Conservation (phyloP, 768 basidiomycete species). For the Naganishia vishniacii region DNA sequence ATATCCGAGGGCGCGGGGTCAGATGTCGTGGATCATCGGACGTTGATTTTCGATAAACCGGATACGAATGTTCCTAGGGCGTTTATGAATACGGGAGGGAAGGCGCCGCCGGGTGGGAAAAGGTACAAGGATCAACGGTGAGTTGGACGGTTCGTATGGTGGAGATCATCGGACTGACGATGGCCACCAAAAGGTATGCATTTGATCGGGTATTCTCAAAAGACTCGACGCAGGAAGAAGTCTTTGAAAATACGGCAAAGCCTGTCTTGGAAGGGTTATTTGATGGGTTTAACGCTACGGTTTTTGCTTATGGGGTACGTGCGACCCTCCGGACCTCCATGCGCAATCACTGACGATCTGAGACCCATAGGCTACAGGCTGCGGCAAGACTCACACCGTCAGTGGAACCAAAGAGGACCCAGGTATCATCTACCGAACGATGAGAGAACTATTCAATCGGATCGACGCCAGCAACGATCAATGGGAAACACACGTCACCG, state of each 20-base stretch:
- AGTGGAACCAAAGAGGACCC: constrained; percentile 82
- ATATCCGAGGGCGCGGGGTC: no score
- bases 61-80: constrained; percentile 75
- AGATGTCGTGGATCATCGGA: constrained; percentile 88
- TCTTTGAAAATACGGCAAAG: constrained; percentile 78
- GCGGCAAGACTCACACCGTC: constrained; percentile 98
- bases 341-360: constrained; percentile 2
- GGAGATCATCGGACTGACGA: neutral
- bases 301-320: constrained; percentile 96
- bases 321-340: constrained; percentile 27
- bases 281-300: constrained; percentile 93
- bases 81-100: constrained; percentile 71
- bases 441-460: constrained; percentile 90
- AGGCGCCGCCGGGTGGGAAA: constrained; percentile 68
- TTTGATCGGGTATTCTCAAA: constrained; percentile 89
- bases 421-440: constrained; percentile 91
- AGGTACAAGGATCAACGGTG: constrained; percentile 86
- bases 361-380: constrained; percentile 83
- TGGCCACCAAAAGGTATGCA: constrained; percentile 58
- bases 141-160: constrained; percentile 16
- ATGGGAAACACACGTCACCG: constrained; percentile 76
- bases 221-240: constrained; percentile 73
- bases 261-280: constrained; percentile 71
- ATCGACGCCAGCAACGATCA: constrained; percentile 84
- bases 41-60: constrained; percentile 91